phyloP scores from a whole-genome alignment of 352 stramenopile species.

The Globisporangium takayamanum region DNA sequence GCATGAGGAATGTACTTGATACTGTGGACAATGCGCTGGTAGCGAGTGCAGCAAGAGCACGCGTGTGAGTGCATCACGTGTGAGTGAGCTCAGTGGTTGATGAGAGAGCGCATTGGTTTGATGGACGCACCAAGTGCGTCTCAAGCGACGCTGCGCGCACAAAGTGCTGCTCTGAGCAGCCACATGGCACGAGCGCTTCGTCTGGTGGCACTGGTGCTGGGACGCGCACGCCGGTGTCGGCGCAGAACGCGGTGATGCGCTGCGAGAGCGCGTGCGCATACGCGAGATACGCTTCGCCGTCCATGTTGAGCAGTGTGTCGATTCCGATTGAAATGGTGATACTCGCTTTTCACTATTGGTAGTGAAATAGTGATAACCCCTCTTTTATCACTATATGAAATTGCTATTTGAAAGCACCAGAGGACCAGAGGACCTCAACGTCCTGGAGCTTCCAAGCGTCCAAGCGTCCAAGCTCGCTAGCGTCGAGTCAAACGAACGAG shows the following conservation, averaged over 20 bases:
- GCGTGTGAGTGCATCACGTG: neutral
- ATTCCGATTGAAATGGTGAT: neutral
- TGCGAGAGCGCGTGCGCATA: slow-evolving; percentile 22
- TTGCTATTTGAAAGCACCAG: neutral
- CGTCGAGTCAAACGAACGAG: no score
- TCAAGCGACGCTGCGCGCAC: slow-evolving; percentile 25
- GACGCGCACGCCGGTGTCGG: slow-evolving; percentile 22
- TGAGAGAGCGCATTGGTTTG: neutral
- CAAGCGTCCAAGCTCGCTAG: no score
- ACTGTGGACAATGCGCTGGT: slow-evolving; percentile 7
- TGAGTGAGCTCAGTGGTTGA: neutral
- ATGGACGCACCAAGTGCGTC: slow-evolving; percentile 32
- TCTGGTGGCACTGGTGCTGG: slow-evolving; percentile 6
- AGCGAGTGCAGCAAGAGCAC: neutral
- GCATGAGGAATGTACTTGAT: slow-evolving; percentile 3
- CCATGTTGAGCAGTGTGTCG: neutral
- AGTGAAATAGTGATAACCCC: neutral
- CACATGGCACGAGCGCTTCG: slow-evolving; percentile 32
- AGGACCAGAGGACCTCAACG: neutral
- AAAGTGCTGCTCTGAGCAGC: slow-evolving; percentile 24
- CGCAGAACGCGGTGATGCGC: slow-evolving; percentile 27
- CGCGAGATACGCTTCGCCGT: slow-evolving; percentile 12
- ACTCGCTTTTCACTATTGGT: neutral
- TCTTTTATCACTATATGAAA: neutral
- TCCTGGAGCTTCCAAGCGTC: neutral